A percentile compares a stretch with the other conserved stretches of the same genome.
Evolutionary conservation across 257 asterid genomes (phyloP).

Genomic region (Thymus mandschuricus): DNA sequence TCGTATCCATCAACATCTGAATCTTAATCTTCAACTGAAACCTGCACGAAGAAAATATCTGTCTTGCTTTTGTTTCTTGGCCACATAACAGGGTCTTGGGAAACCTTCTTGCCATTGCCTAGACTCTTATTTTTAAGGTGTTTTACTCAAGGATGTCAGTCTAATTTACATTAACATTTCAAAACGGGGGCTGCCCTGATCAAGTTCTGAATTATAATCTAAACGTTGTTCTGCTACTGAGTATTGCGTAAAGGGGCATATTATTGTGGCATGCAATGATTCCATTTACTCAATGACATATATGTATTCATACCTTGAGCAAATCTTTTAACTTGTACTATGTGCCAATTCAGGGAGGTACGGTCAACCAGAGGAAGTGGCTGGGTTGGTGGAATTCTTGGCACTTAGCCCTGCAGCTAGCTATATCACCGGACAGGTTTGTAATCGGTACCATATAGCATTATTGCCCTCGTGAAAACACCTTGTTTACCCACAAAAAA

Average conservation of each 20-base stretch:
- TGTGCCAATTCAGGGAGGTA: constrained; percentile 51
- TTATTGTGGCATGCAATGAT: constrained; percentile 8
- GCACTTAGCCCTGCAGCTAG: constrained; percentile 67
- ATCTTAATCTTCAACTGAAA: not conserved
- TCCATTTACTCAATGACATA: not conserved
- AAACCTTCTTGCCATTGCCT: not conserved
- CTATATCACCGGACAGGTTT: constrained; percentile 95
- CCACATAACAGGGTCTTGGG: not conserved
- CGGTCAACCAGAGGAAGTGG: constrained; percentile 67
- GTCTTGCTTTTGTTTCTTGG: not conserved
- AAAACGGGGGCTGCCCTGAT: not conserved
- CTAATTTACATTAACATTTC: not conserved
- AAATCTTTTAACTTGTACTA: constrained; percentile 15
- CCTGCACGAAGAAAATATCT: not conserved
- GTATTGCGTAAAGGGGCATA: not conserved
- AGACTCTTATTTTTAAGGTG: not conserved
- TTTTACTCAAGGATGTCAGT: constrained; percentile 15
- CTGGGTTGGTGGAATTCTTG: constrained; percentile 60
- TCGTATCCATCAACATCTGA: constrained; percentile 6
- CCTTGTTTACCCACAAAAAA: constrained; percentile 6
- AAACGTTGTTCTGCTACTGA: not conserved
- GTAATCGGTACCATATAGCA: not conserved
- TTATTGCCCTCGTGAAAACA: not conserved
- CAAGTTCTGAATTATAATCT: not conserved
- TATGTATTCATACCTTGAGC: not conserved